Percentiles rank a stretch among this genome's conserved stretches.
Conservation (phyloP, 805 yeast species). For the Spathaspora passalidarum region DNA sequence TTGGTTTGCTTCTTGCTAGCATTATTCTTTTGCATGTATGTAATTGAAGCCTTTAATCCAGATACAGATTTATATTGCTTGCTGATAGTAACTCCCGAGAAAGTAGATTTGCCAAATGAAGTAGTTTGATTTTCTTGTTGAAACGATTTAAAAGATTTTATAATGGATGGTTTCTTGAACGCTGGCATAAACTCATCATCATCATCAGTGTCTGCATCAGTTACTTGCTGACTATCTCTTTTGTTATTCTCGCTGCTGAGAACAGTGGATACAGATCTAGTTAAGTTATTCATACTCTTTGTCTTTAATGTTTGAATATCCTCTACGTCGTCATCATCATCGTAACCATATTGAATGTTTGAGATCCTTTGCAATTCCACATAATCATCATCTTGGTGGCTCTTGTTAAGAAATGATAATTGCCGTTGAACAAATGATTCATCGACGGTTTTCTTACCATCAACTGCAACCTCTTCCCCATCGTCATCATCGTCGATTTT, state of each 20-base stretch:
- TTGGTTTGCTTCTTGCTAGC: constrained; percentile 23
- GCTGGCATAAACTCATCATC: constrained; percentile 37
- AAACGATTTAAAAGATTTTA: constrained; percentile 44
- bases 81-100: constrained; percentile 50
- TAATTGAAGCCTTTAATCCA: constrained; percentile 56
- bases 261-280: constrained; percentile 15
- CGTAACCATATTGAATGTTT: constrained; percentile 30
- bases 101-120: constrained; percentile 32
- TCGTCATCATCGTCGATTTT: constrained; percentile 24
- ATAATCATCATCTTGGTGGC: constrained; percentile 30
- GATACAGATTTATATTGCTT: constrained; percentile 54
- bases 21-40: constrained; percentile 42
- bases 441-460: constrained; percentile 34
- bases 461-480: constrained; percentile 18
- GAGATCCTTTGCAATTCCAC: constrained; percentile 28
- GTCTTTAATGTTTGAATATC: constrained; percentile 47
- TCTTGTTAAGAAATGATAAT: constrained; percentile 47
- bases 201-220: constrained; percentile 22
- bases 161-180: constrained; percentile 44
- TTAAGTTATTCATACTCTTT: constrained; percentile 33
- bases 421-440: constrained; percentile 56
- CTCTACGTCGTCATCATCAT: constrained; percentile 36
- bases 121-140: constrained; percentile 36
- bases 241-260: constrained; percentile 8
- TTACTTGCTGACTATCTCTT: constrained; percentile 13